A percentile compares a stretch with the other conserved stretches of the same genome.
Evolutionary conservation across 2,329 filamentous ascomycete species (phyloP).

Genomic region (Diaporthe eres): DNA sequence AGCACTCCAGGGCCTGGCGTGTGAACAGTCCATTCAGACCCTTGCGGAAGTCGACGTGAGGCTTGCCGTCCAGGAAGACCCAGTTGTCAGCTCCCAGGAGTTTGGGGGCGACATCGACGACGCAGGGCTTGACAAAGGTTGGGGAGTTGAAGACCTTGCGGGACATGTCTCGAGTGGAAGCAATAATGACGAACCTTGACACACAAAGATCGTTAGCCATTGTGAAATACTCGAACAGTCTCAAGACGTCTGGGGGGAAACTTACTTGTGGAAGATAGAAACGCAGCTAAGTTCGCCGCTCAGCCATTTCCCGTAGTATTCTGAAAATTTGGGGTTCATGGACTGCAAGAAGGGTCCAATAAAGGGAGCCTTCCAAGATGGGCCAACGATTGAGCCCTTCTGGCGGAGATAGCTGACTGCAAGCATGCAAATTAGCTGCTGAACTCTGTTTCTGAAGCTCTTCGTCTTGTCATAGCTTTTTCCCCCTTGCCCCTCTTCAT

Average conservation of each 20-base stretch:
- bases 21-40: constrained; percentile 96
- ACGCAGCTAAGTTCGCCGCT: constrained; percentile 96
- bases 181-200: constrained; percentile 95
- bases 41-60: constrained; percentile 97
- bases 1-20: constrained; percentile 86
- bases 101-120: constrained; percentile 95
- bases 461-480: not conserved
- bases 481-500: not conserved
- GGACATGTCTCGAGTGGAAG: constrained; percentile 93
- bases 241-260: constrained; percentile 24
- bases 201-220: constrained; percentile 32
- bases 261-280: constrained; percentile 98
- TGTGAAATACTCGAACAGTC: not conserved
- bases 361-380: constrained; percentile 83
- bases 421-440: constrained; percentile 39
- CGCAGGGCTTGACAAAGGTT: constrained; percentile 91
- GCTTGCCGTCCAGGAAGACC: constrained; percentile 97
- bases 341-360: constrained; percentile 97
- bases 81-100: constrained; percentile 93
- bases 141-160: constrained; percentile 98
- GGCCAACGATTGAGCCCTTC: constrained; percentile 83
- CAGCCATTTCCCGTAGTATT: constrained; percentile 93
- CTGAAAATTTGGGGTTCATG: constrained; percentile 89
- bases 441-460: not conserved
- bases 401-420: constrained; percentile 81